Evolutionary conservation across 2,329 filamentous ascomycete genomes (phyloP).

Genomic region (Dothideomycetes sp.): DNA sequence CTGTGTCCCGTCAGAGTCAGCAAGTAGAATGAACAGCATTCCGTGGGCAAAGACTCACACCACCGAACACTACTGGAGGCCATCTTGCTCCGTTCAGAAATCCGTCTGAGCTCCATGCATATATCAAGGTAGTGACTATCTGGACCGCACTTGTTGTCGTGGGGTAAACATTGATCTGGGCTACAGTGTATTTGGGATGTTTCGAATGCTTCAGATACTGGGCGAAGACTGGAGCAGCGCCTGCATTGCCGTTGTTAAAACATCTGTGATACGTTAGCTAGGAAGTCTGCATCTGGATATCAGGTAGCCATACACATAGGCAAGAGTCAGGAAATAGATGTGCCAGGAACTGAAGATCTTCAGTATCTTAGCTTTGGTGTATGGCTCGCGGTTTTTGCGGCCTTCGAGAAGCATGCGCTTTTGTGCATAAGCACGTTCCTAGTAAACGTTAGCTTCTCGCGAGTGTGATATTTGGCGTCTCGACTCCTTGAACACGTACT

Average conservation of each 20-base stretch:
- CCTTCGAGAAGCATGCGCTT: conserved; percentile 41
- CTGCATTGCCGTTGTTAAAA: conserved; percentile 50
- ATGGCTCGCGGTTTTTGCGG: conserved; percentile 32
- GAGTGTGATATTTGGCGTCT: background rate
- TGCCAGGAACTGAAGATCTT: conserved; percentile 53
- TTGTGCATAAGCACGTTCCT: background rate
- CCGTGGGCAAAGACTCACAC: conserved; percentile 10
- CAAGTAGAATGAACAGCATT: background rate
- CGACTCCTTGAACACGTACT: conserved; percentile 16
- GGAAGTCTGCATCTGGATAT: background rate
- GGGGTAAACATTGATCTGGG: conserved; percentile 46
- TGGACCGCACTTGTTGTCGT: conserved; percentile 42
- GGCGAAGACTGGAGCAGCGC: conserved; percentile 45
- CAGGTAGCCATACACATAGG: conserved; percentile 40
- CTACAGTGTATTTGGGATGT: conserved; percentile 32
- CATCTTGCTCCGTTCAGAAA: conserved; percentile 49
- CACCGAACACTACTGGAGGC: conserved; percentile 52
- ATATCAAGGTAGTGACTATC: conserved; percentile 48
- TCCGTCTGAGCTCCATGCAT: conserved; percentile 56
- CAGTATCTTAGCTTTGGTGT: conserved; percentile 39
- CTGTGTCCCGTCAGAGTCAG: background rate
- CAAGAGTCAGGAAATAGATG: conserved; percentile 45
- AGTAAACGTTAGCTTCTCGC: background rate
- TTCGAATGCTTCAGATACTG: conserved; percentile 33
- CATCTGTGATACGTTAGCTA: conserved; percentile 20